Percentiles rank a stretch among this genome's conserved stretches.
phyloP scores from a whole-genome alignment of 495 filamentous ascomycete species.

The Hypoxylon rickii region DNA sequence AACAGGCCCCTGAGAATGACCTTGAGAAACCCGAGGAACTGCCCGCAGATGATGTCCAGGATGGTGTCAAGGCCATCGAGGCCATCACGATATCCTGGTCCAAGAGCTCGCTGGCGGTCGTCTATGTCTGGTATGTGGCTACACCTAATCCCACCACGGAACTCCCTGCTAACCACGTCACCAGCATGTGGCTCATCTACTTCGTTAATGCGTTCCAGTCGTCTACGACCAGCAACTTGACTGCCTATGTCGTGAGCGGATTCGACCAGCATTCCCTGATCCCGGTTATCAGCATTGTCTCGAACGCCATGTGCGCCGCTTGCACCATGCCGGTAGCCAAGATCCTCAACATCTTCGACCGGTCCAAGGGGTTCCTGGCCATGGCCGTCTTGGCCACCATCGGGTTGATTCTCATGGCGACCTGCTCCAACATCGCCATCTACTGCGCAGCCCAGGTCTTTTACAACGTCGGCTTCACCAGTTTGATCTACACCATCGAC shows the following conservation, averaged over 20 bases:
- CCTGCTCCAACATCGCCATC: conserved; percentile 42
- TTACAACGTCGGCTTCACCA: conserved; percentile 42
- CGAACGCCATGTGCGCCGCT: conserved; percentile 59
- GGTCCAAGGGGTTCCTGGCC: conserved; percentile 41
- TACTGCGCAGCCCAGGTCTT: conserved; percentile 42
- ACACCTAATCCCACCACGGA: background rate
- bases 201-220: conserved; percentile 47
- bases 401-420: conserved; percentile 49
- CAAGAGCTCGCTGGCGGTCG: conserved; percentile 29
- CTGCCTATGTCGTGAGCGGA: conserved; percentile 43
- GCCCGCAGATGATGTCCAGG: conserved; percentile 21
- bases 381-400: conserved; percentile 37
- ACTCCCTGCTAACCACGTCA: too few relatives aligned
- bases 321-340: conserved; percentile 60
- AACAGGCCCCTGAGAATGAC: background rate
- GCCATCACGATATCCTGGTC: conserved; percentile 42
- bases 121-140: conserved; percentile 24
- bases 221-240: conserved; percentile 40
- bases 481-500: conserved; percentile 57
- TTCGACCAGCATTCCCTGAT: conserved; percentile 46
- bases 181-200: conserved; percentile 33
- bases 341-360: conserved; percentile 61
- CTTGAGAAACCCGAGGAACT: background rate
- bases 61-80: conserved; percentile 41
- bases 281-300: conserved; percentile 43